Conservation (phyloP, 1,284 basidiomycete genomes). For the Phlebopus sp. region DNA sequence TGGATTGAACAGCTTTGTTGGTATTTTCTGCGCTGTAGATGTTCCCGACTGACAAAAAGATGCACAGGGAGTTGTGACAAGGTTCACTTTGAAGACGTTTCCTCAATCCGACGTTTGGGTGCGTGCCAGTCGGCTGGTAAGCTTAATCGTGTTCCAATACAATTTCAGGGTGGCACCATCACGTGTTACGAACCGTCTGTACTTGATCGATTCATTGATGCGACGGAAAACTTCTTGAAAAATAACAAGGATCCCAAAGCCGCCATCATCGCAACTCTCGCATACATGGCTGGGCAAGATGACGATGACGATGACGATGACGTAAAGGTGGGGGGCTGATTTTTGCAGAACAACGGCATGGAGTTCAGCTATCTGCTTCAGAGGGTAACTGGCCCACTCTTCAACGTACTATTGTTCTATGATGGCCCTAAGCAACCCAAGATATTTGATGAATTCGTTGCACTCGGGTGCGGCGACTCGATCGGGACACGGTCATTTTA, state of each 20-base stretch:
- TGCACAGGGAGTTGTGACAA: slow-evolving; percentile 63
- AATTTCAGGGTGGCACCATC: slow-evolving; percentile 54
- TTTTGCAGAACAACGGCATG: not conserved
- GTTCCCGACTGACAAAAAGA: not conserved
- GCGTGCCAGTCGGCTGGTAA: not conserved
- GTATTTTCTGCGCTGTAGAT: slow-evolving; percentile 13
- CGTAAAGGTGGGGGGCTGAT: too few species aligned
- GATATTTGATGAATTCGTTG: slow-evolving; percentile 42
- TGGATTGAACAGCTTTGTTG: slow-evolving; percentile 61
- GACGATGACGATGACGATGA: too few species aligned
- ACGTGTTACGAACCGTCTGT: slow-evolving; percentile 24
- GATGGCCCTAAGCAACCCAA: slow-evolving; percentile 40
- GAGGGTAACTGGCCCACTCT: slow-evolving; percentile 1
- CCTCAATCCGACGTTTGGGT: slow-evolving; percentile 62
- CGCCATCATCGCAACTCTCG: too few species aligned
- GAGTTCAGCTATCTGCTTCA: slow-evolving; percentile 3
- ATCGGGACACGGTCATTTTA: slow-evolving; percentile 36
- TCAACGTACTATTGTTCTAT: slow-evolving; percentile 37
- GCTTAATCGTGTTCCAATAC: not conserved
- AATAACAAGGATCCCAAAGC: too few species aligned
- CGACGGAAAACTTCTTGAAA: too few species aligned
- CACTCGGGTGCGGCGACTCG: slow-evolving; percentile 24
- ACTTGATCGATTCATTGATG: too few species aligned
- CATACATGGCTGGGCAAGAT: too few species aligned
- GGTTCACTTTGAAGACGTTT: slow-evolving; percentile 51